A percentile compares a stretch with the other conserved stretches of the same genome.
Evolutionary conservation across 2,329 filamentous ascomycete species (phyloP).

Genomic region (Raffaelea ambrosiae): DNA sequence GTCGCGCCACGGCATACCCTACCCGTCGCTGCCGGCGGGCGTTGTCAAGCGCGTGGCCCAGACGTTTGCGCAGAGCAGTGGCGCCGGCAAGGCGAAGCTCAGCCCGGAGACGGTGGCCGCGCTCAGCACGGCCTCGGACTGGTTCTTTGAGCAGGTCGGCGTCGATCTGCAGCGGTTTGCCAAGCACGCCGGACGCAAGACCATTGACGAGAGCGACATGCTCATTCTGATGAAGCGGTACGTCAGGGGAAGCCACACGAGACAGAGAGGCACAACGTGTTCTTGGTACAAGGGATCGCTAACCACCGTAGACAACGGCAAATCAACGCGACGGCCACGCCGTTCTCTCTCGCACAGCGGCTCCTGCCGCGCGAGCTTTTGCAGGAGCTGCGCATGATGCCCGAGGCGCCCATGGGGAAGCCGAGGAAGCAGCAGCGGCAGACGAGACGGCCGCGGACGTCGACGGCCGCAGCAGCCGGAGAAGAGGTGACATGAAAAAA

Average conservation of each 20-base stretch:
- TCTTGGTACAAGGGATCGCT: conserved; percentile 12
- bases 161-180: conserved; percentile 76
- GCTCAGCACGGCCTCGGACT: conserved; percentile 74
- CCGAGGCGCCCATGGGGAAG: conserved; percentile 42
- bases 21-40: conserved; percentile 63
- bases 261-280: background rate
- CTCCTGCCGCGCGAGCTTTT: conserved; percentile 74
- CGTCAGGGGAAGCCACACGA: conserved; percentile 20
- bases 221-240: conserved; percentile 77
- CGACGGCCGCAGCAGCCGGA: background rate
- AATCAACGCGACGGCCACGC: conserved; percentile 60
- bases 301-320: conserved; percentile 53
- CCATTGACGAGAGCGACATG: conserved; percentile 78
- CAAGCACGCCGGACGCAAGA: conserved; percentile 72
- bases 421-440: conserved; percentile 18
- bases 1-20: conserved; percentile 66
- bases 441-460: background rate
- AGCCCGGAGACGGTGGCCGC: conserved; percentile 65
- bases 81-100: conserved; percentile 58
- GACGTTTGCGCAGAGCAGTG: conserved; percentile 60
- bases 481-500: conserved; percentile 24
- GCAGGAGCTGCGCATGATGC: conserved; percentile 69
- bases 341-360: conserved; percentile 78
- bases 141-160: conserved; percentile 84
- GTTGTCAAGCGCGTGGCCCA: conserved; percentile 68